Conservation (phyloP, 2,329 filamentous ascomycete species). For the Fusarium sp. region DNA sequence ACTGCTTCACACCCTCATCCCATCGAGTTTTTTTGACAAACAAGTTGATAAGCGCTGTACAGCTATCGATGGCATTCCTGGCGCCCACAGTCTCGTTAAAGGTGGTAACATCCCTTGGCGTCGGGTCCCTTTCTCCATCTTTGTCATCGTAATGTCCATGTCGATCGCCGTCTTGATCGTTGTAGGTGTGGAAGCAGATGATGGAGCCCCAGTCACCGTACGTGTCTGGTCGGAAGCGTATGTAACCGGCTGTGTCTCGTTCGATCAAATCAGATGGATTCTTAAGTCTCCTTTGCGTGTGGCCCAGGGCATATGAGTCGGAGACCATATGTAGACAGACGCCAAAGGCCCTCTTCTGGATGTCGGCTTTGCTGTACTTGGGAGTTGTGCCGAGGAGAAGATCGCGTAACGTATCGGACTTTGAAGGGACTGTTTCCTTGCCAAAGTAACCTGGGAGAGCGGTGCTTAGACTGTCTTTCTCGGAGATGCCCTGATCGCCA, state of each 20-base stretch:
- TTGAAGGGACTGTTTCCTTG: conserved; percentile 7
- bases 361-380: conserved; percentile 20
- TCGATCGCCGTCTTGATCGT: conserved; percentile 21
- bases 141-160: conserved; percentile 33
- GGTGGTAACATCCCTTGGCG: conserved; percentile 13
- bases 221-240: conserved; percentile 26
- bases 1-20: conserved; percentile 20
- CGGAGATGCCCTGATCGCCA: conserved; percentile 9
- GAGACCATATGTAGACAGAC: conserved; percentile 37
- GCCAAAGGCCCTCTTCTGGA: conserved; percentile 27
- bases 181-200: conserved; percentile 29
- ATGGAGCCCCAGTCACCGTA: conserved; percentile 29
- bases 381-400: conserved; percentile 32
- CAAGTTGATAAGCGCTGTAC: conserved; percentile 20
- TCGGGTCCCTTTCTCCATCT: conserved; percentile 14
- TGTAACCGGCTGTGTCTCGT: conserved; percentile 26
- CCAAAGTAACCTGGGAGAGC: conserved; percentile 3
- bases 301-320: conserved; percentile 36
- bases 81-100: conserved; percentile 32
- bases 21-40: conserved; percentile 22
- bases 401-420: conserved; percentile 17
- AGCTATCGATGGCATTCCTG: conserved; percentile 18
- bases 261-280: conserved; percentile 20
- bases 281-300: conserved; percentile 21
- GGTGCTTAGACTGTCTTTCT: neutral